phyloP scores from a whole-genome alignment of 805 yeast species.

The Starmera quercuum region DNA sequence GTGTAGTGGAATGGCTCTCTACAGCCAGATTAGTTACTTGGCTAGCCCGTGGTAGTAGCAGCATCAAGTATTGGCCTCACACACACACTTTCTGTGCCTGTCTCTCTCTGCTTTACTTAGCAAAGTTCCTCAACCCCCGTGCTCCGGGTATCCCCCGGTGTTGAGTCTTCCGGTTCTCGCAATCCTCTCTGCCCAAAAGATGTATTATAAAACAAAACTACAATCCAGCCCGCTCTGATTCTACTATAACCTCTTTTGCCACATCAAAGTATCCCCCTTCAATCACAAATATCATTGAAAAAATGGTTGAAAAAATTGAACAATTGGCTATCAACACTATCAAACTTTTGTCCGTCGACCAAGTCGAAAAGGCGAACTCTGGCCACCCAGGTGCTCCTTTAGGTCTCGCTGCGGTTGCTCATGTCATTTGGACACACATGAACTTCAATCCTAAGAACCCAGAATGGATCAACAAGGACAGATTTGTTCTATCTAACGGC shows the following conservation, averaged over 20 bases:
- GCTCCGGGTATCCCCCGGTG: slow-evolving; percentile 1
- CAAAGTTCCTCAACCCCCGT: no score
- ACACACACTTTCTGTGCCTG: no score
- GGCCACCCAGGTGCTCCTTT: slow-evolving; percentile 99
- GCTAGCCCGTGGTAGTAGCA: no score
- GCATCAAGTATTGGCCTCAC: no score
- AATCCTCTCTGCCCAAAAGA: no score
- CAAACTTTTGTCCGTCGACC: slow-evolving; percentile 83
- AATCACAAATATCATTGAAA: neutral
- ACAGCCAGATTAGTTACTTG: no score
- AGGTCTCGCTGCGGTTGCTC: slow-evolving; percentile 96
- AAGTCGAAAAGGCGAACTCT: slow-evolving; percentile 81
- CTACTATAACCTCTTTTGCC: neutral
- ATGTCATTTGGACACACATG: slow-evolving; percentile 74
- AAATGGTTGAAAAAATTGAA: slow-evolving; percentile 39
- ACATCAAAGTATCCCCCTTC: neutral
- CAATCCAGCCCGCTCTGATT: neutral
- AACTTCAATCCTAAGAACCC: slow-evolving; percentile 88
- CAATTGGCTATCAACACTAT: slow-evolving; percentile 76
- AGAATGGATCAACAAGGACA: slow-evolving; percentile 88
- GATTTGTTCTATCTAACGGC: slow-evolving; percentile 93
- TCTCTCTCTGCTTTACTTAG: no score
- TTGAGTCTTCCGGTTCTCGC: slow-evolving; percentile 1
- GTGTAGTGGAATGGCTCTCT: no score
- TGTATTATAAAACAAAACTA: neutral